phyloP scores from a whole-genome alignment of 2,329 filamentous ascomycete species.

The Pseudocercospora pini-densiflorae region DNA sequence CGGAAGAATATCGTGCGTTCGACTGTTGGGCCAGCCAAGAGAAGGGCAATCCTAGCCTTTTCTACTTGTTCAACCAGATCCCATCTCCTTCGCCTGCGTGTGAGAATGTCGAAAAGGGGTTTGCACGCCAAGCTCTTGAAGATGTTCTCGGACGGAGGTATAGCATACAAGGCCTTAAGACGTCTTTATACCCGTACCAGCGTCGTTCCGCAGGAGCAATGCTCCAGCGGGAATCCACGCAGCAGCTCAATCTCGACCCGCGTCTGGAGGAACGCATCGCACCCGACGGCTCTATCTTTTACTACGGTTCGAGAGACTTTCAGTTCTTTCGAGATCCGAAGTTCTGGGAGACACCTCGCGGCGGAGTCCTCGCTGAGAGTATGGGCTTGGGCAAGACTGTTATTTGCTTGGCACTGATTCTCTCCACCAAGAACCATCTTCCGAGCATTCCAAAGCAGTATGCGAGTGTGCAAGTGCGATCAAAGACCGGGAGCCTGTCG shows the following conservation, averaged over 20 bases:
- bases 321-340: conserved; percentile 67
- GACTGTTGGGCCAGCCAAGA: conserved; percentile 49
- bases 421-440: conserved; percentile 73
- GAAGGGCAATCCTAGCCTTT: conserved; percentile 56
- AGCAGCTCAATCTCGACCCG: conserved; percentile 71
- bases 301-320: conserved; percentile 69
- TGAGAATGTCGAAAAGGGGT: conserved; percentile 53
- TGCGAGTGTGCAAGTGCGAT: conserved; percentile 47
- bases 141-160: conserved; percentile 57
- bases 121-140: conserved; percentile 59
- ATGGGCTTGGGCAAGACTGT: conserved; percentile 87
- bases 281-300: conserved; percentile 68
- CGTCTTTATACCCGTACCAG: conserved; percentile 77
- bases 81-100: conserved; percentile 68
- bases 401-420: conserved; percentile 73
- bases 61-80: conserved; percentile 74
- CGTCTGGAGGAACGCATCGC: conserved; percentile 66
- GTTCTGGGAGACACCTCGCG: conserved; percentile 73
- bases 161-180: conserved; percentile 62
- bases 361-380: conserved; percentile 79
- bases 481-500: conserved; percentile 64
- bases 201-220: conserved; percentile 78
- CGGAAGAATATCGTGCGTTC: conserved; percentile 35
- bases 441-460: conserved; percentile 69
- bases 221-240: conserved; percentile 76